A percentile compares a stretch with the other conserved stretches of the same genome.
Conservation (phyloP, 805 yeast genomes). For the Candida broadrunensis region DNA sequence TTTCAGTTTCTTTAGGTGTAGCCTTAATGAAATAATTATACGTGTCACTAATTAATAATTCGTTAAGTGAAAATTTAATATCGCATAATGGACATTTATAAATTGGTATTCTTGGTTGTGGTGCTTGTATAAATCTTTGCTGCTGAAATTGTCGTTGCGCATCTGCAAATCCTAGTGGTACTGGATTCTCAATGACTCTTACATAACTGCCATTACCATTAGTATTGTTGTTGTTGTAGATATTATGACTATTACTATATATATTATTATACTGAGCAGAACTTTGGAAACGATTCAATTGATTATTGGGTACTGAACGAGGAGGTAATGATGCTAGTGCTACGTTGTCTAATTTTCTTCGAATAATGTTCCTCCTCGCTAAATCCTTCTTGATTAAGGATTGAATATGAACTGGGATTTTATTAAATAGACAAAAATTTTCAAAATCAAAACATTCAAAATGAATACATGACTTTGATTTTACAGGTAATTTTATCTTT, state of each 20-base stretch:
- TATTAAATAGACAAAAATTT: slow-evolving; percentile 37
- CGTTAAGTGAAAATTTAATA: slow-evolving; percentile 26
- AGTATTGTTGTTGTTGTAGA: no score
- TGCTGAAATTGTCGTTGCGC: no score
- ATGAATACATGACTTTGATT: slow-evolving; percentile 34
- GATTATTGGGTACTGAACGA: no score
- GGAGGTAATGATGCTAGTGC: no score
- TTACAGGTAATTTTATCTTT: slow-evolving; percentile 38
- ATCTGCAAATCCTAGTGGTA: neutral
- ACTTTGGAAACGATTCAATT: no score
- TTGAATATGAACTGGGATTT: slow-evolving; percentile 25
- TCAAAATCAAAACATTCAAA: slow-evolving; percentile 45
- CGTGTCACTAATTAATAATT: slow-evolving; percentile 34
- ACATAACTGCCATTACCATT: no score
- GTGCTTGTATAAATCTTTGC: no score
- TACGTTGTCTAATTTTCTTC: no score
- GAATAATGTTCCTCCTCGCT: no score
- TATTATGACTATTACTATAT: no score
- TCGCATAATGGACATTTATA: slow-evolving; percentile 44
- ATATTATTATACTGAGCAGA: no score
- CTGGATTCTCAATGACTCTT: neutral
- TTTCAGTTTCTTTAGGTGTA: slow-evolving; percentile 30
- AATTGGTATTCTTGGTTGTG: neutral
- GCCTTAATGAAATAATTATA: slow-evolving; percentile 40
- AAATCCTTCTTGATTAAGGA: no score